Conservation (phyloP, 1,284 basidiomycete genomes). For the Austroboletus olivaceoglutinosus region DNA sequence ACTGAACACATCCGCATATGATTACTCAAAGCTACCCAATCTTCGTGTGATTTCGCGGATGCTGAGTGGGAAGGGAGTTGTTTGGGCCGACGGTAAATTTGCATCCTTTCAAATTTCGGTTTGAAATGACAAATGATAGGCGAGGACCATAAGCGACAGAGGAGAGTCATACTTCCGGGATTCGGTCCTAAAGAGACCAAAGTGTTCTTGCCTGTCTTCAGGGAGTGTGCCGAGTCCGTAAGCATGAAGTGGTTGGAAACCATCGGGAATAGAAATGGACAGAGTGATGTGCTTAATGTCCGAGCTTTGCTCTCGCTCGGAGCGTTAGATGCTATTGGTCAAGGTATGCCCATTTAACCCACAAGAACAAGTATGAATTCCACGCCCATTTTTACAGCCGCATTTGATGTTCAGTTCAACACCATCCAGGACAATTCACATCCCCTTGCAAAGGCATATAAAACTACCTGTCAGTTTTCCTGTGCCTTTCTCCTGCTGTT, state of each 20-base stretch:
- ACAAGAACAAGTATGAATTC: not conserved
- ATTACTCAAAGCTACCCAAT: constrained; percentile 36
- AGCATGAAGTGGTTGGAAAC: constrained; percentile 43
- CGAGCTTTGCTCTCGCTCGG: constrained; percentile 38
- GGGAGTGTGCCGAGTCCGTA: constrained; percentile 21
- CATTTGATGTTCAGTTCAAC: constrained; percentile 42
- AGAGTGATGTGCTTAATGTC: constrained; percentile 39
- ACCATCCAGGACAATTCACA: constrained; percentile 37
- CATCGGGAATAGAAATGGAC: constrained; percentile 25
- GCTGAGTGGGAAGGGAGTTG: constrained; percentile 36
- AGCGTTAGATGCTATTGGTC: constrained; percentile 46
- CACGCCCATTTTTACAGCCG: constrained; percentile 28
- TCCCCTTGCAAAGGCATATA: constrained; percentile 36
- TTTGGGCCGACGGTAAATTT: constrained; percentile 41
- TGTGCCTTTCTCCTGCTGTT: not conserved
- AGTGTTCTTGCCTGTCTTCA: constrained; percentile 39
- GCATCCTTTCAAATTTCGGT: not conserved
- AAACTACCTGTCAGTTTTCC: constrained; percentile 34
- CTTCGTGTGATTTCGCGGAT: constrained; percentile 31
- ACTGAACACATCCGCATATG: constrained; percentile 39
- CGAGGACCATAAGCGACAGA: constrained; percentile 42
- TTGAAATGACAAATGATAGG: constrained; percentile 29
- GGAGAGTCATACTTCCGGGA: constrained; percentile 43
- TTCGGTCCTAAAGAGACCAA: constrained; percentile 40
- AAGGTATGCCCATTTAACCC: constrained; percentile 30